These are phyloP conservation scores for Monosporascus sp. DNA, from an alignment of 2,329 filamentous ascomycete species.

Conservation along the genomic window DNA sequence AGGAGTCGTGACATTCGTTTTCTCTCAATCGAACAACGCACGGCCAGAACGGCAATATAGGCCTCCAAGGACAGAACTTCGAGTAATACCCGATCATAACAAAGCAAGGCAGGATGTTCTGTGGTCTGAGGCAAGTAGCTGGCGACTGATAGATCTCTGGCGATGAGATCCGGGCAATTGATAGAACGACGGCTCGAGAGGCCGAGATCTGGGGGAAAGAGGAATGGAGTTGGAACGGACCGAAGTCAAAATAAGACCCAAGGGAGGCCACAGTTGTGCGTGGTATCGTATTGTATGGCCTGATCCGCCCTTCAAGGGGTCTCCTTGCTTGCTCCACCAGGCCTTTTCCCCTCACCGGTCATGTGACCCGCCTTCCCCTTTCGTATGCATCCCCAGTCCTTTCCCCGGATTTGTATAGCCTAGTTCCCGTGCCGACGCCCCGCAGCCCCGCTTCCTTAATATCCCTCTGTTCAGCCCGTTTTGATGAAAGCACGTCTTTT, in stretches of 20 bases:
- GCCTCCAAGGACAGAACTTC: no score
- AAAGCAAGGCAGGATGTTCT: no score
- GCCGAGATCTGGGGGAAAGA: not conserved
- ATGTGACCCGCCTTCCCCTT: conserved; percentile 15
- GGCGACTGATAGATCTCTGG: conserved; percentile 1
- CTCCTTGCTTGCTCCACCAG: not conserved
- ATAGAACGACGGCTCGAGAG: no score
- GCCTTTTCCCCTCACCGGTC: conserved; percentile 16
- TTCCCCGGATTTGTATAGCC: conserved; percentile 6
- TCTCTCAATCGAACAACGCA: no score
- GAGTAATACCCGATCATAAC: no score
- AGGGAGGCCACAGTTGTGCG: conserved; percentile 1
- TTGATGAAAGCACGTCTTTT: no score
- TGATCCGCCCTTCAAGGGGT: not conserved
- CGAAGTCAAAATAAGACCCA: conserved; percentile 14
- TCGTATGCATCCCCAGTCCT: not conserved
- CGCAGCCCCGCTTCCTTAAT: not conserved
- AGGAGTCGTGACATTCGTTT: no score
- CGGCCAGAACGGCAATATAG: no score
- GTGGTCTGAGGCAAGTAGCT: not conserved
- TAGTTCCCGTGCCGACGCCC: not conserved
- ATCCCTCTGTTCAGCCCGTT: no score
- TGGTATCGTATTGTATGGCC: not conserved
- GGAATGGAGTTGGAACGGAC: not conserved
- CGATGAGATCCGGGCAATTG: not conserved